Evolutionary conservation across 257 asterid genomes (phyloP), one percentile per base, ranked within the genome.

Genomic region (Eucommia ulmoides): DNA sequence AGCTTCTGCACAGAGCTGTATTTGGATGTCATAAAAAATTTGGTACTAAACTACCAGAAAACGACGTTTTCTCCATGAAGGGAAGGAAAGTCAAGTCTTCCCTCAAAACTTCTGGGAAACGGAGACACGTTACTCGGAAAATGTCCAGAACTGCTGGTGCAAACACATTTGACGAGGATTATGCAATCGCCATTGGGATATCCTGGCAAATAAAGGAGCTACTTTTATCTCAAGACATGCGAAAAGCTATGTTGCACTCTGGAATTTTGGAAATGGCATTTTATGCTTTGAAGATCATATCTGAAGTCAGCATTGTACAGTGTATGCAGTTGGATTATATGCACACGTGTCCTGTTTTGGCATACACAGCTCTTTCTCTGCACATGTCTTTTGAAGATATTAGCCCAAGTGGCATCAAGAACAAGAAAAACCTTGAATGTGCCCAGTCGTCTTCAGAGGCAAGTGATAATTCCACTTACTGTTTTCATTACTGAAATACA

Each of bases 191-290:
- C 20, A 71, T 68, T 35, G 98, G 93, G 69, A 71, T 86, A 58
- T 77, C 98, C 59, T 86, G 96, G 96, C 98, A 86, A 75, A 72
- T 91, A 59, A 81, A 74, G 74, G 96, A 91, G 50, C 56, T 91
- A 29, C 92, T 91, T 63, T 60, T 75, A 54, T 73, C 75, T 65
- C 92, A 29, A 5, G 38, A 29, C 38, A 29, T 12, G 51, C 61
- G 93, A 51, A 62, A 77, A 56, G 72, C 79, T 21, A 52, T 91
- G 38, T 58, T 91, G 56, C 25, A 38, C 22, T 76, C 84, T 47
- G 73, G 55, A 50, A 64, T 23, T 58, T 63, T 85, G 46, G 76
- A 62, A 66, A 61, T 70, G 50, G 73, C 75, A 42, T 72, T 71
- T 60, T 54, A 51, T 33, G 77, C 89, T 1, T 59, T 91, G 75